Conservation (phyloP, 1,139 yeast genomes). For the Taiozyma sp. region DNA sequence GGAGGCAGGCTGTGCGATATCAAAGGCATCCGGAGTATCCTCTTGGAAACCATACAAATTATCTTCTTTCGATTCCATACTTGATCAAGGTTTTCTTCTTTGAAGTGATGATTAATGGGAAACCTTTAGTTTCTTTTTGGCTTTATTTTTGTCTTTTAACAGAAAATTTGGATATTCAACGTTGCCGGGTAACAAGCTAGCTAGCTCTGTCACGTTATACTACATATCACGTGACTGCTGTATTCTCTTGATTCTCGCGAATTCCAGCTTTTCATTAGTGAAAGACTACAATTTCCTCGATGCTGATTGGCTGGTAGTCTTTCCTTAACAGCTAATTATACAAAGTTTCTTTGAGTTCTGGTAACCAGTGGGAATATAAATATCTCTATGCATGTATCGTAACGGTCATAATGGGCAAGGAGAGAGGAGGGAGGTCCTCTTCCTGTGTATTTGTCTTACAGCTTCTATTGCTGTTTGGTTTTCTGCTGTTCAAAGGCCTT, state of each 20-base stretch:
- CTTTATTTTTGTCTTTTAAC: background rate
- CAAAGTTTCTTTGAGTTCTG: background rate
- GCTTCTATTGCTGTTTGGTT: constrained; percentile 6
- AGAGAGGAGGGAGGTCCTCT: background rate
- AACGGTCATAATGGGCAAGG: background rate
- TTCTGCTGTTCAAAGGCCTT: constrained; percentile 13
- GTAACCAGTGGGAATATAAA: background rate
- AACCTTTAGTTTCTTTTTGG: background rate
- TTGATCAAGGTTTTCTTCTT: background rate
- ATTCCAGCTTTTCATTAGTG: background rate
- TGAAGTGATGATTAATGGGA: background rate
- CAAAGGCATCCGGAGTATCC: constrained; percentile 1
- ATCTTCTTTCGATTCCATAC: background rate
- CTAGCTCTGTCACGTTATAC: too few relatives aligned
- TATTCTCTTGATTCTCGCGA: too few relatives aligned
- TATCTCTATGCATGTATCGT: background rate
- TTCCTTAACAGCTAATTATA: background rate
- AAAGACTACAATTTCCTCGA: constrained; percentile 1
- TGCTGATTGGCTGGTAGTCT: constrained; percentile 4
- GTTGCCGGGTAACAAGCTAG: background rate
- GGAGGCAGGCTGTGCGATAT: background rate
- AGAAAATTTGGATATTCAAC: background rate
- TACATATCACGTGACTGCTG: too few relatives aligned
- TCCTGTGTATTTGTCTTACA: background rate
- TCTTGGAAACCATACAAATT: constrained; percentile 5